phyloP scores from a whole-genome alignment of 2,329 filamentous ascomycete species.

The Keithomyces neogunnii region DNA sequence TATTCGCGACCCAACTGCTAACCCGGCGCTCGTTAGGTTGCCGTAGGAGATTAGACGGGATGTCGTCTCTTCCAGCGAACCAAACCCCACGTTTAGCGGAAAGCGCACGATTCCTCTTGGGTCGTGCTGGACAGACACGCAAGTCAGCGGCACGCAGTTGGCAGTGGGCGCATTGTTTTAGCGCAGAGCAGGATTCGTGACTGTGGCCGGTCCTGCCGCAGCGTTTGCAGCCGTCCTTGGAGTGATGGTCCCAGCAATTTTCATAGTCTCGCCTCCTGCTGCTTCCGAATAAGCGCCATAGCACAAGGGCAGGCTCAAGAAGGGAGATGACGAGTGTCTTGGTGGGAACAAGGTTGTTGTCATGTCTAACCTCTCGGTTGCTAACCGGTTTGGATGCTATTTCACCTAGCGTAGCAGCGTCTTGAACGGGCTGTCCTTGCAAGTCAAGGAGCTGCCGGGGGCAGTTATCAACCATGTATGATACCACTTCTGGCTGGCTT shows the following conservation, averaged over 20 bases:
- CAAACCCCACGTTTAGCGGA: background rate
- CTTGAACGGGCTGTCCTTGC: background rate
- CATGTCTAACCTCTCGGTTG: background rate
- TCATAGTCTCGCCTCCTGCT: slow-evolving; percentile 3
- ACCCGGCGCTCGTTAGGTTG: too few relatives aligned
- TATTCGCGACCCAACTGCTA: too few relatives aligned
- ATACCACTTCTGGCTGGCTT: slow-evolving; percentile 10
- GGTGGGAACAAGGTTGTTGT: background rate
- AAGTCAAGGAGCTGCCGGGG: slow-evolving; percentile 8
- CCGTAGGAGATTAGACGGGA: too few relatives aligned
- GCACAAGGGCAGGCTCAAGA: slow-evolving; percentile 1
- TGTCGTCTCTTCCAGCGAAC: too few relatives aligned
- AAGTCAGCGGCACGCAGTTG: slow-evolving; percentile 3
- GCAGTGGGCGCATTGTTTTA: slow-evolving; percentile 7
- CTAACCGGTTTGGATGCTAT: slow-evolving; percentile 1
- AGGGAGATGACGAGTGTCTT: slow-evolving; percentile 3
- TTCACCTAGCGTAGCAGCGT: background rate
- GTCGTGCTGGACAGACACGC: slow-evolving; percentile 3
- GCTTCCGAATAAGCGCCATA: slow-evolving; percentile 3
- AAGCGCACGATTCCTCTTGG: background rate
- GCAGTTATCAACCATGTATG: slow-evolving; percentile 8
- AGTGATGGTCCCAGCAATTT: slow-evolving; percentile 6
- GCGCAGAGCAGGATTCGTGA: slow-evolving; percentile 2
- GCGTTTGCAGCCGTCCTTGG: slow-evolving; percentile 2
- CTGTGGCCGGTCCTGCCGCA: slow-evolving; percentile 8